Base-by-base conservation (phyloP, 768 basidiomycete species). In the Collybia mongolica region DNA sequence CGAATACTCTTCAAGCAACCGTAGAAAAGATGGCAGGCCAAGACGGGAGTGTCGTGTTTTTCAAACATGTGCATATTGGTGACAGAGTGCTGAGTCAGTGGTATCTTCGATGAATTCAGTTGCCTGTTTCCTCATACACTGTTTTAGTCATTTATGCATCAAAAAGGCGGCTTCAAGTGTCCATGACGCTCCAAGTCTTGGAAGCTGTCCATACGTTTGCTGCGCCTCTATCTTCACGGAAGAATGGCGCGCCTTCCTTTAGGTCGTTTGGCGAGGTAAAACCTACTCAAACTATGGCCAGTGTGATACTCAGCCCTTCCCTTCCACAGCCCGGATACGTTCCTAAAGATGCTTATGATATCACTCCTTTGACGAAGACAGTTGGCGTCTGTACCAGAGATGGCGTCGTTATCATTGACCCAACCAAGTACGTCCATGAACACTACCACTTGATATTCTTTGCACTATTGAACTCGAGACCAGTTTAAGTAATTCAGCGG, bases 321-420 rank as follows among this genome's bases (percentile, higher is more conserved):
- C 37, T n/a, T 46, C 14, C 35, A 2, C 54, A 92, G 89, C 67
- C 81, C 2, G 77, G 84, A 9, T 85, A 81, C 55, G 76, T 92
- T 41, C 85, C 90, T 0, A 85, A 81, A 60, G 88, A 91, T 49
- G 82, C 82, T 0, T 76, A 77, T 48, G 77, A 82, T 47, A 69
- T 90, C 22, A 79, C 75, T 3, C 70, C 82, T 12, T 63, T 93
- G 29, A 67, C 69, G 4, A 87, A 82, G 64, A 84, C 77, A 0
- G 70, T 90, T 5, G 85, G 82, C 0, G 74, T 93, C 20, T 82
- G 82, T 54, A 82, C 83, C 0, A 77, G 79, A 28, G 80, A 81
- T 23, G 80, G 84, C 9, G 75, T 93, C 26, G 73, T 83, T 6
- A 81, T 90, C 37, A 70, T 81, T 7, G 82, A 87, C 58, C 87